A percentile compares a stretch with the other conserved stretches of the same genome.
Evolutionary conservation across 257 asterid genomes (phyloP).

Genomic region (Petunia axillaris): DNA sequence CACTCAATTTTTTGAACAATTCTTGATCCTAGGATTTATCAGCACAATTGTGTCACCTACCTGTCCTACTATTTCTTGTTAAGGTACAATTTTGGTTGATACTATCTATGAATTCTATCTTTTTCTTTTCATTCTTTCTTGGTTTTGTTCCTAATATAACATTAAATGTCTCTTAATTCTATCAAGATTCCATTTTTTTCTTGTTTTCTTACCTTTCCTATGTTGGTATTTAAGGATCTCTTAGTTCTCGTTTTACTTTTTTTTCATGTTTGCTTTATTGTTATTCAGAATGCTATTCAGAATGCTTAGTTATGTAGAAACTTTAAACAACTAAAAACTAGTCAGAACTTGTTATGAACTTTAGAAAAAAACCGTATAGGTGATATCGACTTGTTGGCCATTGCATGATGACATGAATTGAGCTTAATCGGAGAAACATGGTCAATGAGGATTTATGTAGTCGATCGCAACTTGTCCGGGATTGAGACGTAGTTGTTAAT

Average conservation of each 20-base stretch:
- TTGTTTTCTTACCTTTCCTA: not conserved
- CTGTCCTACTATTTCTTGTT: not conserved
- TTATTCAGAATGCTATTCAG: too few relatives aligned
- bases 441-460: too few relatives aligned
- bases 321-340: not conserved
- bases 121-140: not conserved
- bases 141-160: not conserved
- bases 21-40: slow-evolving; percentile 17
- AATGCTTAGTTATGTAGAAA: too few relatives aligned
- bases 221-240: slow-evolving; percentile 9
- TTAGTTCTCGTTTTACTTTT: not conserved
- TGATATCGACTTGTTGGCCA: too few relatives aligned
- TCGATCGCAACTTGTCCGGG: too few relatives aligned
- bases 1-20: not conserved
- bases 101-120: slow-evolving; percentile 3
- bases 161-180: not conserved
- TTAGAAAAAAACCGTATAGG: too few relatives aligned
- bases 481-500: too few relatives aligned
- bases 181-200: not conserved
- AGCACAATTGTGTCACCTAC: not conserved
- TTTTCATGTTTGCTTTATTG: not conserved
- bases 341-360: not conserved
- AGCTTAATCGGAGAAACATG: too few relatives aligned
- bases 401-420: too few relatives aligned
- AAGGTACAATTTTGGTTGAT: slow-evolving; percentile 16